Conservation (phyloP, 208 protist genomes). For the Trypanosoma mega region DNA sequence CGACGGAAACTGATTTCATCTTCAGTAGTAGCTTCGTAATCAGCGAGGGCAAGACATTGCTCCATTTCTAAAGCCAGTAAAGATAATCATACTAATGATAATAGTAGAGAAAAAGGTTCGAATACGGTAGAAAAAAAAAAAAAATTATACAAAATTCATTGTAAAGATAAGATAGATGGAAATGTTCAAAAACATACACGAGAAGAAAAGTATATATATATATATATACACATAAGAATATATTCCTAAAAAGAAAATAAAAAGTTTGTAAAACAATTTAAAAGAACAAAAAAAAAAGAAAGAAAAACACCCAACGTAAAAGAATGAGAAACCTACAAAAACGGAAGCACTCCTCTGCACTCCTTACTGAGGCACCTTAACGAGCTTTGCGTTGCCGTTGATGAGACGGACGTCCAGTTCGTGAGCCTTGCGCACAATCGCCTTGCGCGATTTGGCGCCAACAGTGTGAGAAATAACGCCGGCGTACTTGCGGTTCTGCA, state of each 20-base stretch:
- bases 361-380: constrained; percentile 76
- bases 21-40: constrained; percentile 51
- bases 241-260: not conserved
- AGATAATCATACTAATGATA: constrained; percentile 6
- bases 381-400: constrained; percentile 95
- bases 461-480: constrained; percentile 97
- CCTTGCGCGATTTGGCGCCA: constrained; percentile 94
- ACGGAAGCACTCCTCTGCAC: not conserved
- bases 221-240: not conserved
- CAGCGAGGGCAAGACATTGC: constrained; percentile 76
- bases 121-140: no score
- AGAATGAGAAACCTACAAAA: constrained; percentile 8
- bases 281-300: constrained; percentile 29
- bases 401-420: constrained; percentile 98
- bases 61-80: constrained; percentile 24
- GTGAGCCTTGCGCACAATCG: constrained; percentile 97
- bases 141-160: constrained; percentile 1
- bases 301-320: constrained; percentile 2
- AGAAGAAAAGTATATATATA: constrained; percentile 3
- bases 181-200: not conserved
- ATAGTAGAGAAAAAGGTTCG: no score
- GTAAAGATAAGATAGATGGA: not conserved
- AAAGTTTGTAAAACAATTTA: constrained; percentile 20
- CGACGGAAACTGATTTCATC: constrained; percentile 86
- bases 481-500: constrained; percentile 99